Percentiles rank a stretch among this genome's conserved stretches.
Conservation (phyloP, 768 basidiomycete genomes). For the Collybiopsis luxurians region DNA sequence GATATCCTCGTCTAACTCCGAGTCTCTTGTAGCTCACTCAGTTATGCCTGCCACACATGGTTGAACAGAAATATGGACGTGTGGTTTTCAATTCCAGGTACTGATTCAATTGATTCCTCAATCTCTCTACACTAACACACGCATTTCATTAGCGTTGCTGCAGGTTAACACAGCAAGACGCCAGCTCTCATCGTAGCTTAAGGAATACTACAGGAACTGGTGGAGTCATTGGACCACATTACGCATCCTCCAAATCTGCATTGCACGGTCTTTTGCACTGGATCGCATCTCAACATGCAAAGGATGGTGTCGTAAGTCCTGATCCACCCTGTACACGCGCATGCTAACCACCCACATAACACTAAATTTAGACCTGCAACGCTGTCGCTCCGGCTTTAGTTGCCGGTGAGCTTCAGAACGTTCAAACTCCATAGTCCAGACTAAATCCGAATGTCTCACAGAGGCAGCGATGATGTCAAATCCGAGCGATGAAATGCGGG, state of each 20-base stretch:
- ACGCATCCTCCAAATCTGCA: slow-evolving; percentile 55
- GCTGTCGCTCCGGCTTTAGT: slow-evolving; percentile 53
- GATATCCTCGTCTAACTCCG: neutral
- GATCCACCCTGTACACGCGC: neutral
- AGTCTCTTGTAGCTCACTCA: slow-evolving; percentile 42
- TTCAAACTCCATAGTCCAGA: neutral
- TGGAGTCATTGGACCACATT: slow-evolving; percentile 55
- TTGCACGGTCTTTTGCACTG: slow-evolving; percentile 54
- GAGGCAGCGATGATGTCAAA: slow-evolving; percentile 49
- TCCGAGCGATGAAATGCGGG: slow-evolving; percentile 30
- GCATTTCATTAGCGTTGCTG: slow-evolving; percentile 37
- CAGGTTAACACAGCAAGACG: slow-evolving; percentile 32
- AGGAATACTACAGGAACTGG: slow-evolving; percentile 36
- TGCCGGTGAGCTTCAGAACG: slow-evolving; percentile 33
- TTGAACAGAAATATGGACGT: slow-evolving; percentile 44
- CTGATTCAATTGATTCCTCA: neutral
- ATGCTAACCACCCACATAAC: too few species aligned
- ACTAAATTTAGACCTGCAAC: slow-evolving; percentile 51
- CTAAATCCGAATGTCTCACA: slow-evolving; percentile 8
- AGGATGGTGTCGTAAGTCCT: slow-evolving; percentile 50
- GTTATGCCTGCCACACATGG: slow-evolving; percentile 49
- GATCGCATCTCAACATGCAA: slow-evolving; percentile 48
- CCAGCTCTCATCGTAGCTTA: neutral
- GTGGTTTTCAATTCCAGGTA: slow-evolving; percentile 53
- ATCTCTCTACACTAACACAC: neutral